Evolutionary conservation across 495 filamentous ascomycete species (phyloP), one percentile per base, ranked within the genome.

Genomic region (Neurospora terricola): DNA sequence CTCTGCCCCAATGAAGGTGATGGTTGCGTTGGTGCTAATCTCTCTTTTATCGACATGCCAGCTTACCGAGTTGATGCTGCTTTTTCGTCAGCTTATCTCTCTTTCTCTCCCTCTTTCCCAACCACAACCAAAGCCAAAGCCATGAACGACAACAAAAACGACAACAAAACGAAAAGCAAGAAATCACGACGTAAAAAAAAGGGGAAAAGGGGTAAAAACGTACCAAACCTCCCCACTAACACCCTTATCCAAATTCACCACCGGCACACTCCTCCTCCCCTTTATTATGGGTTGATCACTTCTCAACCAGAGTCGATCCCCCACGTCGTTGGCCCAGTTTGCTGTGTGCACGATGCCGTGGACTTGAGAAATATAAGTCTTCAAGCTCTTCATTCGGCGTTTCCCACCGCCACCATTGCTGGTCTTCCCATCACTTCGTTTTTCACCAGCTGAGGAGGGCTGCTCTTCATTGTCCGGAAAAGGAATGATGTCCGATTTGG

Each of bases 241-340:
- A 10, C 72, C 37, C 74, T 69, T 11, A 7, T 42, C 54, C 34
- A 77, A 36, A 48, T 77, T 75, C 38, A 75, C 70, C 30, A 75
- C 42, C 9, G 76, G 76, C 8, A 59, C 66, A 6, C 30, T 72
- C 34, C 54, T 68, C 12, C 71, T 38, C 2, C 74, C 74, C 14
- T 23, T 11, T 10, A 69, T 11, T 1, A 76, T 45, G 0, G 75
- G 73, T 48, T 70, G 73, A 30, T 77, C 76, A n/a, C 48, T 72
- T 10, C 72, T 38, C 37, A 77, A 12, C 76, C 76, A 77, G 21
- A 76, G 16, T 23, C 69, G 45, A 30, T 77, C 75, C 1, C 73
- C 76, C 3, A 27, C 37, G 23, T 73, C 30, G 39, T 66, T 76
- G 16, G 27, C n/a, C 42, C 54, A 70, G 42, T 54, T 69, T 3